phyloP scores from a whole-genome alignment of 1,284 basidiomycete genomes.

The Meira nashicola region DNA sequence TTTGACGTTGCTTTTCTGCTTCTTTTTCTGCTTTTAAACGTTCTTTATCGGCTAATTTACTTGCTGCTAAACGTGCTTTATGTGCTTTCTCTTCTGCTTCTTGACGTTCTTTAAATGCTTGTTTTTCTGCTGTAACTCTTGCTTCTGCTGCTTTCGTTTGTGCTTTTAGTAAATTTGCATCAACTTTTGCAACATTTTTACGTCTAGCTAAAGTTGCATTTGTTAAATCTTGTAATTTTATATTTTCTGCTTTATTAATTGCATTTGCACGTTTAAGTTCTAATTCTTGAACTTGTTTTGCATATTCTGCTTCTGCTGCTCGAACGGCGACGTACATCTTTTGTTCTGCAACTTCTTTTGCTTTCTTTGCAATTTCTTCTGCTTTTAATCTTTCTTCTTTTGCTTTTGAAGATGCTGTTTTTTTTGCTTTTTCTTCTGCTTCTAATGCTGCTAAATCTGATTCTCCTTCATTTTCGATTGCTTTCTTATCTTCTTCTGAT shows the following conservation, averaged over 20 bases:
- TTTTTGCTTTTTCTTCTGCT: not conserved
- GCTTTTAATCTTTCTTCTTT: not conserved
- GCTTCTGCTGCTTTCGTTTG: not conserved
- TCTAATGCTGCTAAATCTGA: not conserved
- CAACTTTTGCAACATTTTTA: constrained; percentile 6
- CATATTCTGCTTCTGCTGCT: not conserved
- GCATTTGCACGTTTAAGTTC: not conserved
- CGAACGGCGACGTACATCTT: not conserved
- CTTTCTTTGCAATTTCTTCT: not conserved
- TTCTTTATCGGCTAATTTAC: constrained; percentile 3
- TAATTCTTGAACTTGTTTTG: not conserved
- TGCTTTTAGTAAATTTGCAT: not conserved
- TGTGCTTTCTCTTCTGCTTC: constrained; percentile 3
- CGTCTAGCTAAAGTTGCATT: not conserved
- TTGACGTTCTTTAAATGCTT: not conserved
- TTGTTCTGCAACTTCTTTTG: not conserved
- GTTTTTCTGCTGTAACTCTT: not conserved
- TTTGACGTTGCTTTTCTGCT: not conserved
- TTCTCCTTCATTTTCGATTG: not conserved
- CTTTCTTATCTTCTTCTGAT: not conserved
- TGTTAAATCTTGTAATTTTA: not conserved
- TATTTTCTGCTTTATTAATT: not conserved
- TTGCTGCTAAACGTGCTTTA: not conserved
- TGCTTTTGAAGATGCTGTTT: not conserved
- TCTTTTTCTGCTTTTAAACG: not conserved